Evolutionary conservation across 495 filamentous ascomycete species (phyloP).

Genomic region (Lasiosphaeris hirsuta): DNA sequence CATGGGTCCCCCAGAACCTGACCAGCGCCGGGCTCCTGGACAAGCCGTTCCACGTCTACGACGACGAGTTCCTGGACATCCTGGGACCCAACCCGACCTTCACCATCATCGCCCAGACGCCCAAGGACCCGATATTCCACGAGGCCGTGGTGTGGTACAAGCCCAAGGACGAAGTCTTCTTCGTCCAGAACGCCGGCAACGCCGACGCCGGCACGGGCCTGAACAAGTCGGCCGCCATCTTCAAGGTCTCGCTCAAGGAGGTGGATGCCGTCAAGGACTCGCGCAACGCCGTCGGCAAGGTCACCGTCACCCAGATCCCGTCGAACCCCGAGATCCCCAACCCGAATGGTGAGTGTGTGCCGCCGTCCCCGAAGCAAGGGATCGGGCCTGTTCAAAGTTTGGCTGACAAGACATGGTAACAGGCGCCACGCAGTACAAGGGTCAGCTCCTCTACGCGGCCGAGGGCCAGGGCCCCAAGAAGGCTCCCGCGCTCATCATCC

Average conservation of each 20-base stretch:
- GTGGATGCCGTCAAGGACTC: slow-evolving; percentile 19
- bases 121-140: slow-evolving; percentile 46
- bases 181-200: slow-evolving; percentile 50
- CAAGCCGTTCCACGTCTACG: slow-evolving; percentile 47
- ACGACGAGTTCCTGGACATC: slow-evolving; percentile 43
- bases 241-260: slow-evolving; percentile 46
- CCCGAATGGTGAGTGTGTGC: slow-evolving; percentile 47
- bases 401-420: background rate
- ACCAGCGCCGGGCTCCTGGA: slow-evolving; percentile 28
- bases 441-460: slow-evolving; percentile 42
- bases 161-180: slow-evolving; percentile 50
- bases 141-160: slow-evolving; percentile 52
- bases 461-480: slow-evolving; percentile 47
- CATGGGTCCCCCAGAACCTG: slow-evolving; percentile 27
- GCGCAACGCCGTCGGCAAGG: slow-evolving; percentile 18
- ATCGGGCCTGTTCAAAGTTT: too few relatives aligned
- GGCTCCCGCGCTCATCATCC: slow-evolving; percentile 40
- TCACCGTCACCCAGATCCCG: slow-evolving; percentile 24
- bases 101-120: slow-evolving; percentile 39
- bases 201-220: slow-evolving; percentile 46
- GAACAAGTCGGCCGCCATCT: slow-evolving; percentile 48
- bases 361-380: too few relatives aligned
- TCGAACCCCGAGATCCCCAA: slow-evolving; percentile 42
- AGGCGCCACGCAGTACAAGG: slow-evolving; percentile 50
- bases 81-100: slow-evolving; percentile 42